phyloP scores from a whole-genome alignment of 208 protist species.

The Novymonas esmeraldas region DNA sequence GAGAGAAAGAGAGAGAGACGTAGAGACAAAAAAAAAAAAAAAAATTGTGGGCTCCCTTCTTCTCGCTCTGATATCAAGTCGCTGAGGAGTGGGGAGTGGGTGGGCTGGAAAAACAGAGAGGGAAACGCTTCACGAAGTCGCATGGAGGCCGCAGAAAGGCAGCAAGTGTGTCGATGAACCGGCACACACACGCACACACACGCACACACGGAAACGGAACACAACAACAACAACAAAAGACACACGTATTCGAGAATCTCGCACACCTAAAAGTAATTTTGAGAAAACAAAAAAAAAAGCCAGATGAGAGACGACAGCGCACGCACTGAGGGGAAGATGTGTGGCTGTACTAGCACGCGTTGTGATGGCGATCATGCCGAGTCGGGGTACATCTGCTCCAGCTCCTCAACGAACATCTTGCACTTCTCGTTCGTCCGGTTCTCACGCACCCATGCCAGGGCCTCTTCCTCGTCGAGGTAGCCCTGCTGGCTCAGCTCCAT shows the following conservation, averaged over 20 bases:
- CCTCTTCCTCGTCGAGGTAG: constrained; percentile 16
- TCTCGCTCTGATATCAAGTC: too few relatives aligned
- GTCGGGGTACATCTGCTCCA: constrained; percentile 29
- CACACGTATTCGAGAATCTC: too few relatives aligned
- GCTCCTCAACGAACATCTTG: constrained; percentile 31
- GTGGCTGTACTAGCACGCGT: neutral
- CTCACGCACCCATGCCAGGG: constrained; percentile 28
- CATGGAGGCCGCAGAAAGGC: neutral
- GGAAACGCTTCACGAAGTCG: too few relatives aligned
- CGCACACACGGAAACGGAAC: neutral
- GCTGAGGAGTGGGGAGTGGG: too few relatives aligned
- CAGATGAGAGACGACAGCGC: neutral
- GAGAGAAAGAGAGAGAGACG: too few relatives aligned
- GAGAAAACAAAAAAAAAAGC: too few relatives aligned
- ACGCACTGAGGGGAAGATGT: neutral
- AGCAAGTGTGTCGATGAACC: neutral
- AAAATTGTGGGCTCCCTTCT: too few relatives aligned
- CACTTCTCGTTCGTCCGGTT: constrained; percentile 32
- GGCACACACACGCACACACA: constrained; percentile 1
- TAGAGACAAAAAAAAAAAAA: too few relatives aligned
- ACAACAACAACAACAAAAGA: too few relatives aligned
- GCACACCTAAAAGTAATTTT: too few relatives aligned
- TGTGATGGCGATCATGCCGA: neutral
- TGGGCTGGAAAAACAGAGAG: too few relatives aligned
- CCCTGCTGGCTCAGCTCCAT: constrained; percentile 54